Base-by-base conservation (phyloP, 352 stramenopile species). In the Phytophthora macrochlamydospora region DNA sequence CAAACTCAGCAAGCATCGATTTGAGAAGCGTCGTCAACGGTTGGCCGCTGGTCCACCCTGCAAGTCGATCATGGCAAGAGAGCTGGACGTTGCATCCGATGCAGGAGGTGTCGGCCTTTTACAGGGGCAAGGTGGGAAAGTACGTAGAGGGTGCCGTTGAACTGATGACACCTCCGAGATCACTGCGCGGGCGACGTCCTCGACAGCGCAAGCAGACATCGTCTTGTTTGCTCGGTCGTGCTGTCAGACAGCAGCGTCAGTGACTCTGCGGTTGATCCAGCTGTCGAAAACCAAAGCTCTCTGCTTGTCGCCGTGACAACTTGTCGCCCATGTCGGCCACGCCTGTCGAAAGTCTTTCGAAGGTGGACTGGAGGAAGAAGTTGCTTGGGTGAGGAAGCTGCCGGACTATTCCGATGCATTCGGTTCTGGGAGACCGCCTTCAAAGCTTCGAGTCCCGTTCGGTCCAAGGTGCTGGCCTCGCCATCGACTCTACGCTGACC, bases 161-260 rank as follows among this genome's bases (percentile, higher is more conserved):
- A 29, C 43, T 45, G 38, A 49, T 49, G 43, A 49, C 43, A n/a
- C 43, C 43, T 49, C 43, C 14, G 14, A 49, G 43, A 49, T 49
- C 43, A 49, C 43, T 49, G 43, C 12, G 13, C 43, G 6, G 3
- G 43, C 43, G 43, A 49, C 43, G 43, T 29, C 43, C 13, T 24
- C 7, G 43, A 7, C 18, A n/a, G 11, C 12, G 13, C 24, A 24
- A n/a, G 13, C 29, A 49, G 18, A 14, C 24, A 49, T 49, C 43
- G 43, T 7, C 14, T n/a, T 49, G 43, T 49, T n/a, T 49, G 43
- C 29, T n/a, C 7, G 14, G 6, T 49, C 11, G 43, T 49, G 43
- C 13, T 29, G 43, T 40, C 35, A 40, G 35, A 11, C 35, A 40
- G 35, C 9, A 11, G 9, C 35, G 9, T 40, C 35, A 40, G 35